Evolutionary conservation across 768 basidiomycete species (phyloP), one percentile per base, ranked within the genome.

Genomic region (Plicaturopsis crispa): DNA sequence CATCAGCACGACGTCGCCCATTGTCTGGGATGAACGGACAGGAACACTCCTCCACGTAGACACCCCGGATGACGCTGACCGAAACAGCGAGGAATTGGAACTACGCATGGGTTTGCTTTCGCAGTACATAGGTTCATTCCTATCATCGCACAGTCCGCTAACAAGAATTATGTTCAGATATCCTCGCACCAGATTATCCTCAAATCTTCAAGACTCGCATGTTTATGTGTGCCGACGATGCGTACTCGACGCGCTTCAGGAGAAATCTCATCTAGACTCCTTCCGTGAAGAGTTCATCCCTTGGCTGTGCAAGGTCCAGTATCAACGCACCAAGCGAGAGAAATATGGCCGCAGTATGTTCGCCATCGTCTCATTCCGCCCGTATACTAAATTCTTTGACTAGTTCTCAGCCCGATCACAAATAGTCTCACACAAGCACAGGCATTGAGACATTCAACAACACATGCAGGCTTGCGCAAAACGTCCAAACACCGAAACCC

Each of bases 211-310:
- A 46, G 92, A 96, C 51, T 87, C 92, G 1, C 92, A 96, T 57
- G 84, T 94, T 22, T 96, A 94, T 50, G 78, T 94, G 23, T 91
- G 90, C 63, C 74, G 77, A 46, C 73, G 75, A 42, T 70, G 75
- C 13, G 67, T 94, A 6, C 64, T 96, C 18, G 80, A 88, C 41
- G 67, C 78, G 10, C 63, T 92, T 19, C 70, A 75, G 8, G 71
- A 76, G 43, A 87, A 86, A 49, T 62, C 61, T 4, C 72, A 78
- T 48, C 69, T 92, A 30, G 81, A 88, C 36, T 94, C 91, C 12
- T 69, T 97, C 36, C 72, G 84, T 36, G 85, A 93, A 56, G 90
- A 96, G 43, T 87, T 96, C 50, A 55, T 97, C 8, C 93, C 93
- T 0, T 96, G 91, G 88, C 54, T 96, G 39, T 85, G 89, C 62